Evolutionary conservation across 169 alveolate genomes (phyloP).

Genomic region (Eimeria tenella): DNA sequence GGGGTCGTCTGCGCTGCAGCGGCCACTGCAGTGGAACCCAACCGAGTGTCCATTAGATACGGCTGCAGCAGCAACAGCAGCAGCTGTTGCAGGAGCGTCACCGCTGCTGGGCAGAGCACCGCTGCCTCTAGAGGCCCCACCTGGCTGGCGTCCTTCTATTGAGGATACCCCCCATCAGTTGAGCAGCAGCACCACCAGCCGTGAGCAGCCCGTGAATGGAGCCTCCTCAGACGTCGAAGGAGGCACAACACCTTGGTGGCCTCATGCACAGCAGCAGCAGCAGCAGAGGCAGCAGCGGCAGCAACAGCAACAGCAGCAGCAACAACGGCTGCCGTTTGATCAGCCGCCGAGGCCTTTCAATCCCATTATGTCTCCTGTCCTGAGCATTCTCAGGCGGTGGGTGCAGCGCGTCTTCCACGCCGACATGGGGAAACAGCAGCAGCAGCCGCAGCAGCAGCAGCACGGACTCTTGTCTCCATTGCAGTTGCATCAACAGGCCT

Average conservation of each 20-base stretch:
- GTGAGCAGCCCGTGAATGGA: background rate
- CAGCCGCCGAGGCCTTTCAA: constrained; percentile 39
- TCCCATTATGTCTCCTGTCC: constrained; percentile 62
- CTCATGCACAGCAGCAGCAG: constrained; percentile 3
- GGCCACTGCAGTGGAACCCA: constrained; percentile 14
- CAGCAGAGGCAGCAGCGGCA: constrained; percentile 29
- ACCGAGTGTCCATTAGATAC: constrained; percentile 7
- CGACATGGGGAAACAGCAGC: constrained; percentile 40
- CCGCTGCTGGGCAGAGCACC: constrained; percentile 14
- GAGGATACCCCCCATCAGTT: background rate
- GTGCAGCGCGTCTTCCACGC: constrained; percentile 65
- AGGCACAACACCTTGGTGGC: constrained; percentile 52
- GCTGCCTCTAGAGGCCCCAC: constrained; percentile 66
- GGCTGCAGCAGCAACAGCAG: constrained; percentile 11
- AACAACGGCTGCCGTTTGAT: constrained; percentile 21
- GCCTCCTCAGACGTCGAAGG: constrained; percentile 44
- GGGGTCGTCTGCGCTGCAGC: constrained; percentile 18
- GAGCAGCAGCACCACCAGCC: constrained; percentile 54
- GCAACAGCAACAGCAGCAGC: constrained; percentile 66
- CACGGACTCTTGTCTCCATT: background rate
- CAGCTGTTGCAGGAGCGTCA: constrained; percentile 7
- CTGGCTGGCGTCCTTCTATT: constrained; percentile 28
- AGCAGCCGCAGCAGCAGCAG: constrained; percentile 60
- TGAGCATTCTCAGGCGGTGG: constrained; percentile 31
- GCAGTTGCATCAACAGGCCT: constrained; percentile 33